Base-by-base conservation (phyloP, 148 eudicot species). In the Cornus kousa region DNA sequence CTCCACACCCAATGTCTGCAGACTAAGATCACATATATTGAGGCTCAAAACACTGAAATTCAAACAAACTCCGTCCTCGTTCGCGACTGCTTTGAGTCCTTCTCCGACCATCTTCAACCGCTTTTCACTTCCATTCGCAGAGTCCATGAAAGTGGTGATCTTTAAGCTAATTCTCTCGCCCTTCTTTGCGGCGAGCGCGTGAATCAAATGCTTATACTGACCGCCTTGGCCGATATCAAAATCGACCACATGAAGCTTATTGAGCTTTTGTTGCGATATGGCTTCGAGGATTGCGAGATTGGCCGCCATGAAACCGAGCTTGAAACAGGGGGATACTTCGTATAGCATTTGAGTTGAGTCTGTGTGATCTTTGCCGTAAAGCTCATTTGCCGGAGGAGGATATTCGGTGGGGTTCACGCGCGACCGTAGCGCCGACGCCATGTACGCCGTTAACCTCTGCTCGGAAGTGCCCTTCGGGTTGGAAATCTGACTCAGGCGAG, bases 271-370 rank as follows among this genome's bases (percentile, higher is more conserved):
- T 10, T 87, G 87, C 31, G 90, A 50, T 0, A 89, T 84, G 0
- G 98, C 88, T 43, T 94, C 95, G 19, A 92, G 72, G 68, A 92
- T 90, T 16, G 91, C 92, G 0, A 86, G 79, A 69, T 94, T 94
- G 0, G 97, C 94, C 0, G 95, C 93, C 77, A 90, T 76, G 28
- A 92, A 82, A 1, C 87, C 93, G 5, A 89, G 91, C 79, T 90
- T 91, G 66, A 89, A 94, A 55, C 97, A 94, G n/a, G 90, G 91
- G 3, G 97, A 94, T 2, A 75, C 80, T 6, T 94, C 95, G 74
- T 86, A 87, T 8, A 94, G 70, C 71, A 76, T 68, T 37, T 88
- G 88, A 5, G 88, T 78, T 1, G 93, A 80, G 0, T 50, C 37
- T 28, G 78, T 74, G 77, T 94, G 98, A 0, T 90, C 94, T 22